phyloP scores from a whole-genome alignment of 192 early-diverging fungal species.

The Mycoemilia scoparia region DNA sequence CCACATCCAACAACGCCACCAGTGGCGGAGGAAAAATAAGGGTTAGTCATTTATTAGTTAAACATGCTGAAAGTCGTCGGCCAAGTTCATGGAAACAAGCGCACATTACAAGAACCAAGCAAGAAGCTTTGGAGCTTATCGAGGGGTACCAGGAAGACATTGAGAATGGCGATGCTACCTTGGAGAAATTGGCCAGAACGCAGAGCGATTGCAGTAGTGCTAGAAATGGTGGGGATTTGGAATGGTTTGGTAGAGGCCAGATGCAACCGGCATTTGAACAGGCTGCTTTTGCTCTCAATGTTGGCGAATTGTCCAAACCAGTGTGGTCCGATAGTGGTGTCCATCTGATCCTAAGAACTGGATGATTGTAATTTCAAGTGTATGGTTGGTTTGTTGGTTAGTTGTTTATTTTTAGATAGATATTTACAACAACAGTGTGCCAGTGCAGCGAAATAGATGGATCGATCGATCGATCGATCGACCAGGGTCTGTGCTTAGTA shows the following conservation, averaged over 20 bases:
- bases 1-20: too few species aligned
- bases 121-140: slow-evolving; percentile 66
- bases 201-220: slow-evolving; percentile 90
- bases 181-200: slow-evolving; percentile 52
- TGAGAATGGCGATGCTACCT: slow-evolving; percentile 33
- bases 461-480: too few species aligned
- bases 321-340: slow-evolving; percentile 83
- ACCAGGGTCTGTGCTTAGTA: too few species aligned
- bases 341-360: slow-evolving; percentile 82
- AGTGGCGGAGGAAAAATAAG: slow-evolving; percentile 31
- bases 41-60: slow-evolving; percentile 81
- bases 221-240: slow-evolving; percentile 72
- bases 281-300: slow-evolving; percentile 63
- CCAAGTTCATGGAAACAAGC: slow-evolving; percentile 84
- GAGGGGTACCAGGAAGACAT: slow-evolving; percentile 46
- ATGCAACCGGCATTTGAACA: slow-evolving; percentile 90
- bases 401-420: too few species aligned
- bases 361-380: slow-evolving; percentile 33
- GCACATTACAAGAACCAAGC: slow-evolving; percentile 76
- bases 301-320: slow-evolving; percentile 64
- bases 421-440: too few species aligned
- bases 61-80: slow-evolving; percentile 65
- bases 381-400: too few species aligned
- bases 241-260: slow-evolving; percentile 64
- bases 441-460: too few species aligned